Base-by-base conservation (phyloP, 2,329 filamentous ascomycete species). In the Cyphellophora attinorum region DNA sequence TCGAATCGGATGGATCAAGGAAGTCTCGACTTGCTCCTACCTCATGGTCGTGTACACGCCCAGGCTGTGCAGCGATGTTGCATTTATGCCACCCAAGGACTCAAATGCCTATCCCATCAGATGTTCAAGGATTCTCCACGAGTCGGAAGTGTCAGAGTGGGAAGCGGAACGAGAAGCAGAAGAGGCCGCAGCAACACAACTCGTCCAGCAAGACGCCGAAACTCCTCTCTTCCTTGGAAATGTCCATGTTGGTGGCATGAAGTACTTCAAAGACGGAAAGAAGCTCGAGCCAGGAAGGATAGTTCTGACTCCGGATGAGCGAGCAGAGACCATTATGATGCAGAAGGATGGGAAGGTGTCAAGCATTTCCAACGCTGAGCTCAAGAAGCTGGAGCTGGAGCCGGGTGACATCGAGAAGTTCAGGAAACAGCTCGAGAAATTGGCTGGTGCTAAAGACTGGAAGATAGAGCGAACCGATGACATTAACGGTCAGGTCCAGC, bases 31-130 rank as follows among this genome's bases (percentile, higher is more conserved):
- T 8, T 95, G 88, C 61, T 77, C 85, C 10, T 95, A 95, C 54
- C 68, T 94, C 35, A 94, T 95, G 86, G 76, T 93, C 19, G 75
- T 95, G 43, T 82, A 93, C 54, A 94, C 88, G 0, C 85, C 86
- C 0, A 78, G 85, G 1, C 74, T 95, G 10, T 95, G 88, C 62
- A 76, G 81, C 52, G 88, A 95, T 47, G 75, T 85, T 6, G 85
- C 85, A 6, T 95, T 95, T 56, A 65, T 81, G 35, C 86, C 88
- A 0, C 84, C 85, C 0, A 76, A 81, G 48, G 79, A 85, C 42
- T 81, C 81, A 35, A 74, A 75, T 38, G 79, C 85, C 5, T 81
- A 93, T 53, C 62, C 74, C 6, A 86, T 95, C 41, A 74, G 70
- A 42, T 95, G 88, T 55, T 73, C 74, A 16, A 75, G 79, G 36